Evolutionary conservation across 1,284 basidiomycete genomes (phyloP).

Genomic region (Neotropicomus parvogracilis): DNA sequence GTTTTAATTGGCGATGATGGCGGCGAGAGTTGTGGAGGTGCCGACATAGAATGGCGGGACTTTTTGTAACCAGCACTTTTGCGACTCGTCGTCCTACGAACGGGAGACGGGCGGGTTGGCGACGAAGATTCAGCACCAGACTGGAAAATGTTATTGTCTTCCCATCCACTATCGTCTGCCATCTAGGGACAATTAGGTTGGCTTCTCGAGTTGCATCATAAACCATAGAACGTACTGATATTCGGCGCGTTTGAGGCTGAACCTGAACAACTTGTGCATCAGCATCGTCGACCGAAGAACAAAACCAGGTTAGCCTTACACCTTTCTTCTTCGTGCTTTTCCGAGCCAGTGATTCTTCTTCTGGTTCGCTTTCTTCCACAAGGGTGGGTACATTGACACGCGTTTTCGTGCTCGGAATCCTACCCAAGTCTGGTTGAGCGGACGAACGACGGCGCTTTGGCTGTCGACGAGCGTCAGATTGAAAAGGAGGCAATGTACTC

Average conservation of each 20-base stretch:
- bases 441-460: slow-evolving; percentile 62
- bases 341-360: slow-evolving; percentile 52
- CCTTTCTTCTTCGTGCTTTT: slow-evolving; percentile 61
- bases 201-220: background rate
- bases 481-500: background rate
- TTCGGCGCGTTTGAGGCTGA: slow-evolving; percentile 48
- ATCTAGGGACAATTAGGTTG: slow-evolving; percentile 14
- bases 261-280: slow-evolving; percentile 40
- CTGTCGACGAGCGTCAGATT: slow-evolving; percentile 32
- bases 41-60: slow-evolving; percentile 66
- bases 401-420: slow-evolving; percentile 41
- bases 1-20: slow-evolving; percentile 37
- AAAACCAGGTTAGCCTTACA: slow-evolving; percentile 35
- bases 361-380: slow-evolving; percentile 74
- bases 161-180: slow-evolving; percentile 74
- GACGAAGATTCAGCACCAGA: slow-evolving; percentile 78
- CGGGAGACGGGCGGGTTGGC: slow-evolving; percentile 59
- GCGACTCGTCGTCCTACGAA: slow-evolving; percentile 47
- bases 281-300: background rate
- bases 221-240: slow-evolving; percentile 37
- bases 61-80: slow-evolving; percentile 47
- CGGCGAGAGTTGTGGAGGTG: slow-evolving; percentile 58
- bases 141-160: slow-evolving; percentile 82
- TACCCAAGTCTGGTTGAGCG: slow-evolving; percentile 64
- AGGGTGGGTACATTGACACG: slow-evolving; percentile 44